These are phyloP conservation scores for Exophiala aquamarina DNA, from an alignment of 2,329 filamentous ascomycete genomes.

Conservation along the genomic window DNA sequence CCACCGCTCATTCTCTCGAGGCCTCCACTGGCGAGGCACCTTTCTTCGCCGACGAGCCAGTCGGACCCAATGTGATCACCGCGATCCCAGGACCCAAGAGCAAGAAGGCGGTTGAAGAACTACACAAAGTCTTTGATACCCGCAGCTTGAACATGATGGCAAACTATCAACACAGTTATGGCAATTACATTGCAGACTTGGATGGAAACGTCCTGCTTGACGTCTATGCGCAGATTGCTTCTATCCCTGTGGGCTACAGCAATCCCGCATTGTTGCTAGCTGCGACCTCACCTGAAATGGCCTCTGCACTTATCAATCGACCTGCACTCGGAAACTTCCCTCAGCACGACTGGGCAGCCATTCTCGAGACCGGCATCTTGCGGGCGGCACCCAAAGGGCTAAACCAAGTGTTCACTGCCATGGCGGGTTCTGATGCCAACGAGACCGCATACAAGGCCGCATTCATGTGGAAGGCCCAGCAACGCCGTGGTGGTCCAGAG, in stretches of 20 bases:
- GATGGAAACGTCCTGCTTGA: conserved; percentile 54
- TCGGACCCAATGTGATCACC: conserved; percentile 54
- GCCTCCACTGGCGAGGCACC: conserved; percentile 38
- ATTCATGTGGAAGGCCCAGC: conserved; percentile 86
- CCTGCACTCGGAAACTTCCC: conserved; percentile 76
- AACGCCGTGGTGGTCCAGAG: conserved; percentile 73
- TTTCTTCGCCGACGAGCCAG: conserved; percentile 61
- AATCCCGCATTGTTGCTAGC: conserved; percentile 72
- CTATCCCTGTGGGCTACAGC: conserved; percentile 90
- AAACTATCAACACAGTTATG: conserved; percentile 71
- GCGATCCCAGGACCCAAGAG: conserved; percentile 75
- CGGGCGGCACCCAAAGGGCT: conserved; percentile 79
- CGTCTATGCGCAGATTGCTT: conserved; percentile 79
- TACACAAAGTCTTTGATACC: conserved; percentile 80
- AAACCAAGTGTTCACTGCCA: conserved; percentile 86
- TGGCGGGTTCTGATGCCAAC: conserved; percentile 88
- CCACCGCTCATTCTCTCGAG: conserved; percentile 11
- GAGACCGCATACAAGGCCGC: conserved; percentile 94
- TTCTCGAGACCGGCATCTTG: conserved; percentile 78
- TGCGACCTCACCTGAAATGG: conserved; percentile 75
- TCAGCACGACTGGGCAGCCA: conserved; percentile 75
- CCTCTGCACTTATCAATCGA: conserved; percentile 78
- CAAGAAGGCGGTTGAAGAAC: conserved; percentile 66
- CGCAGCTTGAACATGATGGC: conserved; percentile 80
- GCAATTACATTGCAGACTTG: conserved; percentile 68